Percentiles rank a stretch among this genome's conserved stretches.
phyloP scores from a whole-genome alignment of 805 yeast species.

The Ogataea thermomethanolica region DNA sequence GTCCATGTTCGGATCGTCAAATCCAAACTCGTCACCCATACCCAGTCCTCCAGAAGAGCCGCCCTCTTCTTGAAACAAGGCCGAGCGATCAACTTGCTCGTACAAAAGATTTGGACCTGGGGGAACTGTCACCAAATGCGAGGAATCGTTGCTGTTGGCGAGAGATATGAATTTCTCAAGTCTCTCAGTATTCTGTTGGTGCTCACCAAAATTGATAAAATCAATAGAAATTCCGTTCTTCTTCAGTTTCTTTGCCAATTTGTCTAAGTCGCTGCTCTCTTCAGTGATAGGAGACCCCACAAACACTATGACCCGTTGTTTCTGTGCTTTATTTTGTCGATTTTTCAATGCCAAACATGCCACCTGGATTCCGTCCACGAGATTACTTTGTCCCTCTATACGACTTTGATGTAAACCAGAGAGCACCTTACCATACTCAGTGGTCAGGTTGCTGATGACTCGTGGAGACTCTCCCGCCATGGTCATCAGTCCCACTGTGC shows the following conservation, averaged over 20 bases:
- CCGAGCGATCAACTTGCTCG: slow-evolving; percentile 74
- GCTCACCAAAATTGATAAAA: slow-evolving; percentile 90
- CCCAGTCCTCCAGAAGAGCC: slow-evolving; percentile 39
- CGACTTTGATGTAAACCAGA: slow-evolving; percentile 78
- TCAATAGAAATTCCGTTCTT: slow-evolving; percentile 90
- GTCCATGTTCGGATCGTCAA: slow-evolving; percentile 86
- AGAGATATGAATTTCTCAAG: slow-evolving; percentile 73
- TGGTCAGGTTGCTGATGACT: slow-evolving; percentile 84
- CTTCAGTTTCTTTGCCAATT: slow-evolving; percentile 86
- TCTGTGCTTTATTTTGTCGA: slow-evolving; percentile 90
- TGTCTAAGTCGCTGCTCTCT: slow-evolving; percentile 66
- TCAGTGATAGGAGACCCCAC: slow-evolving; percentile 84
- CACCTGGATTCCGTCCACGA: slow-evolving; percentile 84
- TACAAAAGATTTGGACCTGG: slow-evolving; percentile 84
- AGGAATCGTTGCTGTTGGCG: slow-evolving; percentile 71
- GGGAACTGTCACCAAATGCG: slow-evolving; percentile 81
- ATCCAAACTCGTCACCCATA: slow-evolving; percentile 51
- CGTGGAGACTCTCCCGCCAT: slow-evolving; percentile 83
- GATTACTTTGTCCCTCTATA: slow-evolving; percentile 63
- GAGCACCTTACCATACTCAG: slow-evolving; percentile 81
- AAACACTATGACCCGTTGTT: slow-evolving; percentile 84
- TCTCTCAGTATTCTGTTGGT: slow-evolving; percentile 66
- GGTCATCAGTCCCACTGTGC: slow-evolving; percentile 86
- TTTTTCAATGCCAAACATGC: slow-evolving; percentile 93
- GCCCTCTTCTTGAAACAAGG: slow-evolving; percentile 68